Evolutionary conservation across 2,329 filamentous ascomycete genomes (phyloP).

Genomic region (Lasiodiplodia sp.): DNA sequence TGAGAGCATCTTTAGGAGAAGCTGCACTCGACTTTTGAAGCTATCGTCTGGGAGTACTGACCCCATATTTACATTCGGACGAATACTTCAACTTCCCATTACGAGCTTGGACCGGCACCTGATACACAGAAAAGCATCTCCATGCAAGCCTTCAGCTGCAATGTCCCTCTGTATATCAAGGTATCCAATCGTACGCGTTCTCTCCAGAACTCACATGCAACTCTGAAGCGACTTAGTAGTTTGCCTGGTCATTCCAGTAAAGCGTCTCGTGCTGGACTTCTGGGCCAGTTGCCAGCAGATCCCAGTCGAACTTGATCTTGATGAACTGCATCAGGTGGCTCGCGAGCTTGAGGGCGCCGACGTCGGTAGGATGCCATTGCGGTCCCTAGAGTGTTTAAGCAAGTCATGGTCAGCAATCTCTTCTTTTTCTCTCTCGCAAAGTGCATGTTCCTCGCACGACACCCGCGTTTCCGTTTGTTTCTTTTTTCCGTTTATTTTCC

Average conservation of each 20-base stretch:
- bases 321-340: conserved; percentile 67
- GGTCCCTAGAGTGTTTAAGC: conserved; percentile 46
- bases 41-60: too few relatives aligned
- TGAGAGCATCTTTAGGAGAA: too few relatives aligned
- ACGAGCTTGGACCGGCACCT: too few relatives aligned
- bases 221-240: conserved; percentile 4
- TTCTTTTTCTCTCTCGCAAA: background rate
- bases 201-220: background rate
- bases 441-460: too few relatives aligned
- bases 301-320: conserved; percentile 63
- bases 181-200: background rate
- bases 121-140: too few relatives aligned
- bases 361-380: conserved; percentile 66
- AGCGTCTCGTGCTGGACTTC: conserved; percentile 55
- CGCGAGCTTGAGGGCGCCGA: conserved; percentile 67
- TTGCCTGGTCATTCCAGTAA: conserved; percentile 38
- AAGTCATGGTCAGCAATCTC: background rate
- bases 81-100: too few relatives aligned
- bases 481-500: background rate
- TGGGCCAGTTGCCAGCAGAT: conserved; percentile 61
- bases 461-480: background rate
- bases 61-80: too few relatives aligned
- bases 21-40: too few relatives aligned
- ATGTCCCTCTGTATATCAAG: background rate
- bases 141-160: too few relatives aligned